Base-by-base conservation (phyloP, 75 land plant species). In the Pinus tabuliformis region DNA sequence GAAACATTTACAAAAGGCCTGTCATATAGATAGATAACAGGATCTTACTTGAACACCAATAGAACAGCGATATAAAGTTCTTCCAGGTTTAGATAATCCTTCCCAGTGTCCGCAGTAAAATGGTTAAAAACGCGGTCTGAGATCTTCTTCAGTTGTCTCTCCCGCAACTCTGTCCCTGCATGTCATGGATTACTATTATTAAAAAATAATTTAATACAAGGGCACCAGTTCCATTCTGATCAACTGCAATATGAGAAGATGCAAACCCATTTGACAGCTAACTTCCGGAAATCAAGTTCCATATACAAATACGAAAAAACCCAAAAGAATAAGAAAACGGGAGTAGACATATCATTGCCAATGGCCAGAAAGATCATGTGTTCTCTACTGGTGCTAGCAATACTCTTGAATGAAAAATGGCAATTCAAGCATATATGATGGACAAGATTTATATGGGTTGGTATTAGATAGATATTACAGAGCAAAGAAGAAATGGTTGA, bases 11-110 rank as follows among this genome's bases (percentile, higher is more conserved):
- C 45, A 62, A 62, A 18, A 26, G 30, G 61, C 65, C 24, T 56
- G 18, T 18, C 9, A 70, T 6, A 65, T 73, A 28, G 16, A 79
- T 60, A 13, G 36, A 7, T 54, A 74, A 14, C 30, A 37, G 72
- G 13, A 6, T 54, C 75, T 88, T 75, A 92, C 95, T 92, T 92
- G 89, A 86, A 92, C 30, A 92, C 93, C 71, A 85, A 83, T 4
- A 92, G 89, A 33, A 90, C 85, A 63, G 91, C 89, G 62, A 91
- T 90, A 72, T 88, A 92, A 12, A 92, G 81, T 16, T 92, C 89
- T 58, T 92, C 93, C 72, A 86, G 86, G 11, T 84, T 58, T 79
- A 92, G 52, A 73, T 42, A 68, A 4, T 81, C 81, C 63, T 62
- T 84, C 45, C 85, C 87, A n/a, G 77, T 22, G 45, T 86, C 81